phyloP scores from a whole-genome alignment of 257 asterid genomes.

The Solanum stenotomum region DNA sequence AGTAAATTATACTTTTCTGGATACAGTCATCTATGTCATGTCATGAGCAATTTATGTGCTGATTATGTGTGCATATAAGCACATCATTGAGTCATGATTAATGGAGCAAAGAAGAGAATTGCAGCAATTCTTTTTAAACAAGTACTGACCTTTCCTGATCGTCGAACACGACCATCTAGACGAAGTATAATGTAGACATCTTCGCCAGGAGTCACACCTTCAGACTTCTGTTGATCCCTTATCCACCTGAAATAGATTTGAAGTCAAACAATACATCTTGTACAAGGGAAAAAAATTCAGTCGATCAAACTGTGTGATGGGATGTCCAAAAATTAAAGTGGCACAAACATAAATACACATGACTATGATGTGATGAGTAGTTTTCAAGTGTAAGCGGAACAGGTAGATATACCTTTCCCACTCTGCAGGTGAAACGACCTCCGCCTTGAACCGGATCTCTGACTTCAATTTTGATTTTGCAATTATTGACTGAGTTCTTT shows the following conservation, averaged over 20 bases:
- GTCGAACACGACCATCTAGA: conserved; percentile 93
- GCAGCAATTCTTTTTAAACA: not conserved
- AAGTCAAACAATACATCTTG: not conserved
- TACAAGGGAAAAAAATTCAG: not conserved
- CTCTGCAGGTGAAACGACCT: conserved; percentile 69
- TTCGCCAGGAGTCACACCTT: conserved; percentile 90
- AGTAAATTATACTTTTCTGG: not conserved
- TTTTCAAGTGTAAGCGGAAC: not conserved
- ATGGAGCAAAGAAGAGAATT: not conserved
- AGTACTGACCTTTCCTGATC: conserved; percentile 82
- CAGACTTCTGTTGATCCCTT: conserved; percentile 76
- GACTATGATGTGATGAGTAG: not conserved
- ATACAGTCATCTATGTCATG: not conserved
- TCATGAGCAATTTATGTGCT: not conserved
- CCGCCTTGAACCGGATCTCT: conserved; percentile 93
- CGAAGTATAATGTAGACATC: conserved; percentile 91
- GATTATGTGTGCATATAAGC: not conserved
- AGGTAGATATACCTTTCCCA: conserved; percentile 77
- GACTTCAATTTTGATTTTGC: conserved; percentile 80
- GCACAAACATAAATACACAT: not conserved
- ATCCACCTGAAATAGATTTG: conserved; percentile 61
- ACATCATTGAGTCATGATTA: not conserved
- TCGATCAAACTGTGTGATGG: not conserved
- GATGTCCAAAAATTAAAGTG: not conserved
- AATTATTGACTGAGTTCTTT: conserved; percentile 62